phyloP scores from a whole-genome alignment of 2,329 filamentous ascomycete species.

The Ceratocystis eucalypticola region DNA sequence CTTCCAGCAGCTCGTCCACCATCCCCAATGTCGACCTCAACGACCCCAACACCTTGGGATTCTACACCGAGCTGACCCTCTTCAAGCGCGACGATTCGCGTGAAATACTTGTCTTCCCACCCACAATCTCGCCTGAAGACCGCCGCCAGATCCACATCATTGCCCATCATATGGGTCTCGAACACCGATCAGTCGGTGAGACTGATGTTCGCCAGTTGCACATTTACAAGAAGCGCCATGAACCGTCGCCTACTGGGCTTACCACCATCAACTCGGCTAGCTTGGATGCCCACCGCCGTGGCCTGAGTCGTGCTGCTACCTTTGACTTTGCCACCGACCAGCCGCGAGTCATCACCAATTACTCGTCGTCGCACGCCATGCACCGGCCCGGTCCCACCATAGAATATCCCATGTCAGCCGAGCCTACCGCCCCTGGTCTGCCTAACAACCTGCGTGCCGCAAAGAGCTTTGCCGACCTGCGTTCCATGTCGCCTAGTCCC shows the following conservation, averaged over 20 bases:
- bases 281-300: conserved; percentile 65
- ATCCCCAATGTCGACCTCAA: conserved; percentile 71
- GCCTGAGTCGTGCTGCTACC: conserved; percentile 85
- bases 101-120: conserved; percentile 73
- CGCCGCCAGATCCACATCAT: conserved; percentile 86
- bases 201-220: conserved; percentile 83
- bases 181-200: conserved; percentile 78
- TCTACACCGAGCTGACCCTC: conserved; percentile 77
- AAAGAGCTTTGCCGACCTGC: conserved; percentile 91
- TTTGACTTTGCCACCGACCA: conserved; percentile 85
- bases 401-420: conserved; percentile 70
- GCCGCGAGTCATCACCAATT: conserved; percentile 53
- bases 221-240: conserved; percentile 57
- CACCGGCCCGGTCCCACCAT: conserved; percentile 76
- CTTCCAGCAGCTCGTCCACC: conserved; percentile 6
- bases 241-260: conserved; percentile 39
- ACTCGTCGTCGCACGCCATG: conserved; percentile 50
- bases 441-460: conserved; percentile 77
- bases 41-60: conserved; percentile 71
- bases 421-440: conserved; percentile 40
- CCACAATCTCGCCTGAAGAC: conserved; percentile 66
- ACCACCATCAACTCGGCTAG: conserved; percentile 48
- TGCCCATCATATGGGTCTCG: conserved; percentile 85
- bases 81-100: conserved; percentile 70
- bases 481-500: conserved; percentile 88